phyloP scores from a whole-genome alignment of 2,329 filamentous ascomycete genomes.

The Xylariomycetidae sp. region DNA sequence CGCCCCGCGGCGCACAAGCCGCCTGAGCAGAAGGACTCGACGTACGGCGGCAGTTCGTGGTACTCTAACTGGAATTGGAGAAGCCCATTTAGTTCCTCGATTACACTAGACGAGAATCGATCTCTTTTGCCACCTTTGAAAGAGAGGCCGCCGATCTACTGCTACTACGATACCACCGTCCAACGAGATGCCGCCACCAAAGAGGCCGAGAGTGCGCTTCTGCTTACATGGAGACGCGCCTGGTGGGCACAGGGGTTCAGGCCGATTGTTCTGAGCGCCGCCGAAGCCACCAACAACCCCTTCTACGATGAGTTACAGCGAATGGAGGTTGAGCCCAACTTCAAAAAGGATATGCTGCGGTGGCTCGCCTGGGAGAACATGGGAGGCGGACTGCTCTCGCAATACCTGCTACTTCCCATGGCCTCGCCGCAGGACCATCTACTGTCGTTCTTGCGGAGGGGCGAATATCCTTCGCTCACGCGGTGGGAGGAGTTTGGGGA shows the following conservation, averaged over 20 bases:
- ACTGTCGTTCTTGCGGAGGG: constrained; percentile 66
- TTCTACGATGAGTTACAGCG: constrained; percentile 65
- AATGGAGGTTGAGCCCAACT: constrained; percentile 49
- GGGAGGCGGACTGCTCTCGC: constrained; percentile 73
- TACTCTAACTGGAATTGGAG: constrained; percentile 87
- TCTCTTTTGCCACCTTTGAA: constrained; percentile 73
- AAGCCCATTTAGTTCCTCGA: constrained; percentile 77
- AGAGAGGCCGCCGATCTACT: constrained; percentile 72
- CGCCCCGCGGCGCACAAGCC: constrained; percentile 64
- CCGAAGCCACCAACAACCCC: constrained; percentile 78
- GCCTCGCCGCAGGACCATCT: constrained; percentile 65
- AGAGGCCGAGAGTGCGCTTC: constrained; percentile 69
- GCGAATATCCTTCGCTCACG: constrained; percentile 67
- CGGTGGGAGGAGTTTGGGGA: constrained; percentile 66
- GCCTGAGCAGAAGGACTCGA: constrained; percentile 70
- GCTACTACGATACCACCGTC: constrained; percentile 72
- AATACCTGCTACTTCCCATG: constrained; percentile 83
- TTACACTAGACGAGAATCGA: constrained; percentile 75
- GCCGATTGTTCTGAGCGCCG: constrained; percentile 71
- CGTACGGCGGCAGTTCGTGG: constrained; percentile 74
- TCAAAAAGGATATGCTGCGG: constrained; percentile 68
- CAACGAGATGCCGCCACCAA: constrained; percentile 57
- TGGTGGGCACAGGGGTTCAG: constrained; percentile 95
- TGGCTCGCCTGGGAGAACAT: constrained; percentile 94
- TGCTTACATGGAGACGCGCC: constrained; percentile 83